Evolutionary conservation across 1,284 basidiomycete species (phyloP).

Genomic region (Phellopilus nigrolimitatus): DNA sequence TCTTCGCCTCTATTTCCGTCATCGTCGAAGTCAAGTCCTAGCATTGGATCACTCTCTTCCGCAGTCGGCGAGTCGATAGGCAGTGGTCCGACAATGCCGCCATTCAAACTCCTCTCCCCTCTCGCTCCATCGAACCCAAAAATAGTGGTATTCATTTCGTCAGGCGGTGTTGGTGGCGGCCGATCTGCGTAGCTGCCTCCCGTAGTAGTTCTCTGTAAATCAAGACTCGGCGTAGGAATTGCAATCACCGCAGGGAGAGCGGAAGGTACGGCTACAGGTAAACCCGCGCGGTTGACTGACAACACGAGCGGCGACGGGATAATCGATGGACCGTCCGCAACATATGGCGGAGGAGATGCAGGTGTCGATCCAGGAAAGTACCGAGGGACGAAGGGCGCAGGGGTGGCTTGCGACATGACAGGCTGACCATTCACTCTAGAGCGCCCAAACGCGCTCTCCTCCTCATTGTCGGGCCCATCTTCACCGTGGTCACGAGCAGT

Average conservation of each 20-base stretch:
- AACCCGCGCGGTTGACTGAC: slow-evolving; percentile 16
- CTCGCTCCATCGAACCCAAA: slow-evolving; percentile 8
- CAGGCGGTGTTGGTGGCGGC: slow-evolving; percentile 20
- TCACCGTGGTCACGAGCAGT: slow-evolving; percentile 18
- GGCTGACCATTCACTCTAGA: not conserved
- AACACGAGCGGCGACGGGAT: not conserved
- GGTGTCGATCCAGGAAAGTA: slow-evolving; percentile 48
- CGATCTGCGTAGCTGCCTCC: slow-evolving; percentile 19
- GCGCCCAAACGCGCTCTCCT: slow-evolving; percentile 3
- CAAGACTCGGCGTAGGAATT: slow-evolving; percentile 15
- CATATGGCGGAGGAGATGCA: slow-evolving; percentile 36
- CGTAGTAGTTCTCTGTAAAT: slow-evolving; percentile 9
- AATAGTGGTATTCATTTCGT: slow-evolving; percentile 9
- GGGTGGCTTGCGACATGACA: slow-evolving; percentile 27
- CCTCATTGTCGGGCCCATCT: slow-evolving; percentile 15
- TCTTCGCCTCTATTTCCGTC: not conserved
- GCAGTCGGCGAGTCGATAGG: slow-evolving; percentile 13
- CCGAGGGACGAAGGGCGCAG: slow-evolving; percentile 46
- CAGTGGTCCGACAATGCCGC: slow-evolving; percentile 13
- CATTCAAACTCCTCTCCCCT: slow-evolving; percentile 13
- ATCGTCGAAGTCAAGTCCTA: slow-evolving; percentile 11
- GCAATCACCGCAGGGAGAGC: slow-evolving; percentile 10
- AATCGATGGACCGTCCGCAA: slow-evolving; percentile 10
- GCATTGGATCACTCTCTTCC: slow-evolving; percentile 18
- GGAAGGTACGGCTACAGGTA: slow-evolving; percentile 15